These are phyloP conservation scores for Hyphopichia khmerensis DNA, from an alignment of 1,139 yeast genomes.

Conservation along the genomic window DNA sequence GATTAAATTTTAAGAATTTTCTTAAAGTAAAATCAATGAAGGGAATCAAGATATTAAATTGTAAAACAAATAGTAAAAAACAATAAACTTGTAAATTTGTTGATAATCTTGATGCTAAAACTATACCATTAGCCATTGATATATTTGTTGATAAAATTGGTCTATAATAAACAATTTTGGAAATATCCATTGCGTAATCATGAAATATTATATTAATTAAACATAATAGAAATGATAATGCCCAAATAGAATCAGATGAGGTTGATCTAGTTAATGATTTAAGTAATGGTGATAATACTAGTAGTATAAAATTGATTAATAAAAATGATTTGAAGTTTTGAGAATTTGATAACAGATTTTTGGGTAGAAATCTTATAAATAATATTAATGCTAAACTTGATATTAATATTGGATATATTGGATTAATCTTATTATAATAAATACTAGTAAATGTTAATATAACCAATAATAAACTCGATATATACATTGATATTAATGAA, in stretches of 20 bases:
- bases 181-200: conserved; percentile 53
- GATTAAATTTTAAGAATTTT: conserved; percentile 9
- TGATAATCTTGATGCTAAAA: conserved; percentile 78
- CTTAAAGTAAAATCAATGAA: conserved; percentile 63
- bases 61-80: conserved; percentile 71
- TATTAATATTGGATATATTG: conserved; percentile 32
- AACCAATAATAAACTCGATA: conserved; percentile 60
- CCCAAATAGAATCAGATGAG: conserved; percentile 95
- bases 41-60: conserved; percentile 72
- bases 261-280: conserved; percentile 87
- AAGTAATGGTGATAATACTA: conserved; percentile 84
- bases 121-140: conserved; percentile 82
- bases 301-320: conserved; percentile 65
- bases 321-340: conserved; percentile 57
- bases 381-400: conserved; percentile 28
- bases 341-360: background rate
- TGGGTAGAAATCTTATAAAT: conserved; percentile 12
- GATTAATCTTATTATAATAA: conserved; percentile 47
- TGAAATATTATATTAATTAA: conserved; percentile 65
- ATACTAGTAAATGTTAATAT: conserved; percentile 62
- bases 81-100: conserved; percentile 79
- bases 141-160: conserved; percentile 81
- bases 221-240: conserved; percentile 76
- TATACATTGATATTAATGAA: conserved; percentile 63
- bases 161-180: conserved; percentile 28